These are phyloP conservation scores for Botrytis sinoallii DNA, from an alignment of 2,329 filamentous ascomycete genomes.

Conservation along the genomic window DNA sequence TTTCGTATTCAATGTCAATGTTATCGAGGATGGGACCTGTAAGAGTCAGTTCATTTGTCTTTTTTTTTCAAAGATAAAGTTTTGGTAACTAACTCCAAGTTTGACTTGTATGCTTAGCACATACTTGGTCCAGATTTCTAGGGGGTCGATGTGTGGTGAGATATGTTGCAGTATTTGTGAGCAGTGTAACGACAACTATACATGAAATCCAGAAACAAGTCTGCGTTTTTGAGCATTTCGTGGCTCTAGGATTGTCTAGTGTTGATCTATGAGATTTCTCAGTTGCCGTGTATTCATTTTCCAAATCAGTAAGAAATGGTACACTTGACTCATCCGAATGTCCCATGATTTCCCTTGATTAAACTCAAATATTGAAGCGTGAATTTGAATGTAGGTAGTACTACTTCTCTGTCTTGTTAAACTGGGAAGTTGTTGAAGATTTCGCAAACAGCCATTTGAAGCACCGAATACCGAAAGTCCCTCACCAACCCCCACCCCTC, in stretches of 20 bases:
- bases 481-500: background rate
- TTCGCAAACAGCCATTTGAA: background rate
- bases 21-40: constrained; percentile 40
- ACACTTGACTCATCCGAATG: constrained; percentile 12
- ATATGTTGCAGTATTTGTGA: constrained; percentile 1
- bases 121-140: background rate
- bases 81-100: constrained; percentile 1
- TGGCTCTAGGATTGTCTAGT: background rate
- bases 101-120: constrained; percentile 7
- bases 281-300: background rate
- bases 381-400: background rate
- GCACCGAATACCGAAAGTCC: background rate
- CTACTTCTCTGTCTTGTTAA: background rate
- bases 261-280: background rate
- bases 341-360: background rate
- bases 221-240: background rate
- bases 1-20: constrained; percentile 42
- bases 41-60: background rate
- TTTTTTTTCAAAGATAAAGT: background rate
- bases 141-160: background rate
- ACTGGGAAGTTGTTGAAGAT: background rate
- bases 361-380: background rate
- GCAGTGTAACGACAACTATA: background rate
- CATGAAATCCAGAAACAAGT: constrained; percentile 6
- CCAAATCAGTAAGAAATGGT: background rate